Conservation (phyloP, 1,284 basidiomycete species). For the Ganoderma sp. region DNA sequence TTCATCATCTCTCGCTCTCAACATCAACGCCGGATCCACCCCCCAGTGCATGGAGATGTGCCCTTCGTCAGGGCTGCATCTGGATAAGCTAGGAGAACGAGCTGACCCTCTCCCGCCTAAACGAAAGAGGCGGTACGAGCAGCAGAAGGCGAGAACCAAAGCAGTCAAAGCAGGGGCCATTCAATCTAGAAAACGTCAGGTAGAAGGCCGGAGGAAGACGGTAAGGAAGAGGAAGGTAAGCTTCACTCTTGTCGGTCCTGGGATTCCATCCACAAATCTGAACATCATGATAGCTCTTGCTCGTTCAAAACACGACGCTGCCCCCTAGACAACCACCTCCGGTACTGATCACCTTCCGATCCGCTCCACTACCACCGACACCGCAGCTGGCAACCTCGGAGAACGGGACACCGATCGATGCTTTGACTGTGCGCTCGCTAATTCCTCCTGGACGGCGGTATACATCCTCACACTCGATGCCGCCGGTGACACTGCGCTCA, state of each 20-base stretch:
- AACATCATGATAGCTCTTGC: background rate
- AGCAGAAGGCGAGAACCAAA: background rate
- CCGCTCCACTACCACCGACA: too few relatives aligned
- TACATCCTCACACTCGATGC: background rate
- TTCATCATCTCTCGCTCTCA: background rate
- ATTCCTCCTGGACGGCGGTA: background rate
- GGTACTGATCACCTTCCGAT: background rate
- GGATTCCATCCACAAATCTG: background rate
- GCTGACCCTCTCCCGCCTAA: background rate
- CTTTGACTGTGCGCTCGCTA: too few relatives aligned
- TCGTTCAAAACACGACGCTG: background rate
- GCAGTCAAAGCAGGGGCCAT: background rate
- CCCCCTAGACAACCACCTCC: background rate
- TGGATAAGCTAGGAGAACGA: background rate
- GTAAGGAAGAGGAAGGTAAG: background rate
- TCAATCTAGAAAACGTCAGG: background rate
- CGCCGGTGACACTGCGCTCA: background rate
- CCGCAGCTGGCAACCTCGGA: background rate
- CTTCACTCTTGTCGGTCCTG: background rate
- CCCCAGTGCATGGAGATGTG: background rate
- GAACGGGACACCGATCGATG: background rate
- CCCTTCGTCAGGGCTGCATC: background rate
- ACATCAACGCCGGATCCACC: background rate
- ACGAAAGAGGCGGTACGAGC: background rate
- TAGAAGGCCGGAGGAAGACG: background rate